phyloP scores from a whole-genome alignment of 2,329 filamentous ascomycete genomes.

The Aspergillus chevalieri region DNA sequence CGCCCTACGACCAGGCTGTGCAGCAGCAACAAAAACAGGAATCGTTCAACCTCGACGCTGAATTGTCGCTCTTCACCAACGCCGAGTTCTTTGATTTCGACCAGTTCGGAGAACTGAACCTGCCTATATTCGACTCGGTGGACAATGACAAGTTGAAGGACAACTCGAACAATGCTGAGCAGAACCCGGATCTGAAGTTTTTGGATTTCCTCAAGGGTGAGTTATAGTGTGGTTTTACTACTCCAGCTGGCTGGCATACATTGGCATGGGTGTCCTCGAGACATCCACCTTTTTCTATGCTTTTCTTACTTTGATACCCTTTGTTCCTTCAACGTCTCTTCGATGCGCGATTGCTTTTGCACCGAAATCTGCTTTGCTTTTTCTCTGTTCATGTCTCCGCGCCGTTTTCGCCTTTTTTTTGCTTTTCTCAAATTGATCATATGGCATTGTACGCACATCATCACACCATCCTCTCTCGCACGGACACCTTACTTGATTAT shows the following conservation, averaged over 20 bases:
- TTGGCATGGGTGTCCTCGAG: no score
- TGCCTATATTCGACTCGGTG: conserved; percentile 27
- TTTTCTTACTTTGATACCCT: background rate
- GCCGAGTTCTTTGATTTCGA: conserved; percentile 78
- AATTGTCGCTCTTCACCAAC: conserved; percentile 75
- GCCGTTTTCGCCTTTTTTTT: conserved; percentile 1
- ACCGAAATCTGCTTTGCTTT: background rate
- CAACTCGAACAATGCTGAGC: conserved; percentile 15
- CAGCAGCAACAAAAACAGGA: conserved; percentile 57
- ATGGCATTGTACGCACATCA: conserved; percentile 9
- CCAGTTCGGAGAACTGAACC: conserved; percentile 29
- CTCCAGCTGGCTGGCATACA: background rate
- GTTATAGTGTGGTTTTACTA: conserved; percentile 11
- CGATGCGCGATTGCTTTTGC: no score
- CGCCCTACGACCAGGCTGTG: conserved; percentile 56
- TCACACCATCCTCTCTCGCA: conserved; percentile 7
- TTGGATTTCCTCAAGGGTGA: conserved; percentile 39
- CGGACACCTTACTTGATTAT: background rate
- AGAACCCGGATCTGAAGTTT: conserved; percentile 33
- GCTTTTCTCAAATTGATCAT: background rate
- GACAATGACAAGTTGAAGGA: conserved; percentile 24
- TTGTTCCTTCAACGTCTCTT: no score
- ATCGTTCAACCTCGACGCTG: conserved; percentile 60
- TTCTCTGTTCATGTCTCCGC: background rate
- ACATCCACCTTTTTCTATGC: background rate